phyloP scores from a whole-genome alignment of 2,329 filamentous ascomycete genomes.

The Botryotinia calthae region DNA sequence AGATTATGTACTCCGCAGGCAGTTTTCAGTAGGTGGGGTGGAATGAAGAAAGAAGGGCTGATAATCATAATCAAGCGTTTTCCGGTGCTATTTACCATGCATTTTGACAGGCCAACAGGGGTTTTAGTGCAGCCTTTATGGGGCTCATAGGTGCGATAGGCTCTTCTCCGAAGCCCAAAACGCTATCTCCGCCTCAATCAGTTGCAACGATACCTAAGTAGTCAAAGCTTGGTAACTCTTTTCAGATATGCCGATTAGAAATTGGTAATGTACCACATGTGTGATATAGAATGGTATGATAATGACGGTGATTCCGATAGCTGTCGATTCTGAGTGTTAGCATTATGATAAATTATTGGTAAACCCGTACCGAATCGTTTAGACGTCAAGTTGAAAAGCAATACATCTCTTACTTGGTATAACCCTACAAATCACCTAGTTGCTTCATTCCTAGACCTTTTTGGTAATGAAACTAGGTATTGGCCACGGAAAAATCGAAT shows the following conservation, averaged over 20 bases:
- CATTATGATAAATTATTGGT: not conserved
- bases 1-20: not conserved
- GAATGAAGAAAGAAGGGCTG: not conserved
- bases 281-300: not conserved
- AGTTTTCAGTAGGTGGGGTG: not conserved
- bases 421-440: not conserved
- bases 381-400: not conserved
- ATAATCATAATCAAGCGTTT: not conserved
- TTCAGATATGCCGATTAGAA: not conserved
- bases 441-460: not conserved
- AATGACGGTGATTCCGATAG: not conserved
- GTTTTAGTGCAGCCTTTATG: not conserved
- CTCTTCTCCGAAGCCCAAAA: slow-evolving; percentile 15
- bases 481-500: not conserved
- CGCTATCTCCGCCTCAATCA: slow-evolving; percentile 7
- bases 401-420: not conserved
- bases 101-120: slow-evolving; percentile 7
- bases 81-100: not conserved
- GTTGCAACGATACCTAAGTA: not conserved
- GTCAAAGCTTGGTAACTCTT: slow-evolving; percentile 5
- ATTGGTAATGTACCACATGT: not conserved
- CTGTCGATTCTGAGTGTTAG: not conserved
- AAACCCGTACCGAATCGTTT: not conserved
- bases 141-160: not conserved
- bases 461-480: not conserved